A percentile compares a stretch with the other conserved stretches of the same genome.
Conservation (phyloP, 306 rosid genomes). For the Dalbergia cultrata region DNA sequence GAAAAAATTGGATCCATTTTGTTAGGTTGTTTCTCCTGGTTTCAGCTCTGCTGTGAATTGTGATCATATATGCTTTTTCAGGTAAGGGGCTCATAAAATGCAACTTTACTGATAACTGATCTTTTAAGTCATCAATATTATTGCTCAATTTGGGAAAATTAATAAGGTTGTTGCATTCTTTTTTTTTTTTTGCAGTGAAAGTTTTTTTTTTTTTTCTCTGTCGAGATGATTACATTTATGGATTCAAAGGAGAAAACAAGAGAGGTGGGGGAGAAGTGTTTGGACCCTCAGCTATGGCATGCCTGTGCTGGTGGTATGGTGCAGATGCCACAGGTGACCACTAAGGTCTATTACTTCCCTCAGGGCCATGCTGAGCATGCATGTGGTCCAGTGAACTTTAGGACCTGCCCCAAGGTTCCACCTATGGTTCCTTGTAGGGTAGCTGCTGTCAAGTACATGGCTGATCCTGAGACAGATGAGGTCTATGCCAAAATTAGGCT, state of each 20-base stretch:
- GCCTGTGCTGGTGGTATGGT: constrained; percentile 99
- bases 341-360: constrained; percentile 84
- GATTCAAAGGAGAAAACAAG: constrained; percentile 79
- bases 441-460: constrained; percentile 71
- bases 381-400: constrained; percentile 72
- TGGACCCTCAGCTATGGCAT: constrained; percentile 95
- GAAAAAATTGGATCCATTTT: constrained; percentile 25
- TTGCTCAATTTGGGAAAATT: constrained; percentile 41
- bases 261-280: constrained; percentile 67
- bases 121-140: background rate
- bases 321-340: constrained; percentile 82
- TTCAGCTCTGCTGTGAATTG: constrained; percentile 33
- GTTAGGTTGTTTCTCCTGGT: constrained; percentile 30
- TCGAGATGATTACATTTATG: constrained; percentile 86
- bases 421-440: constrained; percentile 77
- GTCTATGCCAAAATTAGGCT: constrained; percentile 76
- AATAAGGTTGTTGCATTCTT: constrained; percentile 26
- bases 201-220: background rate
- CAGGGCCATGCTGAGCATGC: constrained; percentile 95
- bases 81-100: constrained; percentile 51
- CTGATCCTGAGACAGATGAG: constrained; percentile 91
- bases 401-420: constrained; percentile 60
- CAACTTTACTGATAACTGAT: background rate
- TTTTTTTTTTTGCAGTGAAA: constrained; percentile 45
- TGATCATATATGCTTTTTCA: constrained; percentile 50